Conservation (phyloP, 1,139 yeast genomes). For the Candida sp. region DNA sequence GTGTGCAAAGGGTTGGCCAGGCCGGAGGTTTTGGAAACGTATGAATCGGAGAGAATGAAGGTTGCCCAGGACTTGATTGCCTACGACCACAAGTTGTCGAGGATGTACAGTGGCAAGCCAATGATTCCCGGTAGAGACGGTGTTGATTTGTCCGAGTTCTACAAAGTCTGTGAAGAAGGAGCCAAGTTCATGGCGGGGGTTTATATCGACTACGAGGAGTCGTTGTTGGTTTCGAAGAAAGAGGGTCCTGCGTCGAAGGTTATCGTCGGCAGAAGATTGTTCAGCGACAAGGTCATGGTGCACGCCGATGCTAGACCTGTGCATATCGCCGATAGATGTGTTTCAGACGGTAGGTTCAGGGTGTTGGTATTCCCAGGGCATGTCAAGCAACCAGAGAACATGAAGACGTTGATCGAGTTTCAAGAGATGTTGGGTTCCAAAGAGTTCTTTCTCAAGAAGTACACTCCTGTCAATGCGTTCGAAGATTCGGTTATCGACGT, state of each 20-base stretch:
- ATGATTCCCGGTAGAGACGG: slow-evolving; percentile 21
- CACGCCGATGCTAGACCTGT: slow-evolving; percentile 28
- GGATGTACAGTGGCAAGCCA: slow-evolving; percentile 33
- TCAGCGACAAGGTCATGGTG: slow-evolving; percentile 21
- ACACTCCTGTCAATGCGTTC: slow-evolving; percentile 26
- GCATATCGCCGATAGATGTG: slow-evolving; percentile 23
- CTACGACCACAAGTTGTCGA: slow-evolving; percentile 34
- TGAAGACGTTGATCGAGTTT: slow-evolving; percentile 16
- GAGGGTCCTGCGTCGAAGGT: slow-evolving; percentile 21
- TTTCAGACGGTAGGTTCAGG: slow-evolving; percentile 27
- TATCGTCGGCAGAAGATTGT: slow-evolving; percentile 29
- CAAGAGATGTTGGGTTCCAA: slow-evolving; percentile 17
- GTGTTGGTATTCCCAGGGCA: slow-evolving; percentile 27
- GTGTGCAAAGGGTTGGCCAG: slow-evolving; percentile 29
- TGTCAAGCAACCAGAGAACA: slow-evolving; percentile 15
- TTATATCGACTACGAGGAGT: slow-evolving; percentile 28
- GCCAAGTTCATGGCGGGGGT: slow-evolving; percentile 36
- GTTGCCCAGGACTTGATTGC: slow-evolving; percentile 36
- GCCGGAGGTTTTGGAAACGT: slow-evolving; percentile 26
- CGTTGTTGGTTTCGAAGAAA: slow-evolving; percentile 16
- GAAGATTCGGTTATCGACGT: slow-evolving; percentile 26
- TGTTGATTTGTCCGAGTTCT: slow-evolving; percentile 31
- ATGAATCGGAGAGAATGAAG: slow-evolving; percentile 31
- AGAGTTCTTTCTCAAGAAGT: slow-evolving; percentile 21
- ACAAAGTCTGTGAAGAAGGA: slow-evolving; percentile 29